Evolutionary conservation across 495 filamentous ascomycete species (phyloP).

Genomic region (Aspergillus asperescens): DNA sequence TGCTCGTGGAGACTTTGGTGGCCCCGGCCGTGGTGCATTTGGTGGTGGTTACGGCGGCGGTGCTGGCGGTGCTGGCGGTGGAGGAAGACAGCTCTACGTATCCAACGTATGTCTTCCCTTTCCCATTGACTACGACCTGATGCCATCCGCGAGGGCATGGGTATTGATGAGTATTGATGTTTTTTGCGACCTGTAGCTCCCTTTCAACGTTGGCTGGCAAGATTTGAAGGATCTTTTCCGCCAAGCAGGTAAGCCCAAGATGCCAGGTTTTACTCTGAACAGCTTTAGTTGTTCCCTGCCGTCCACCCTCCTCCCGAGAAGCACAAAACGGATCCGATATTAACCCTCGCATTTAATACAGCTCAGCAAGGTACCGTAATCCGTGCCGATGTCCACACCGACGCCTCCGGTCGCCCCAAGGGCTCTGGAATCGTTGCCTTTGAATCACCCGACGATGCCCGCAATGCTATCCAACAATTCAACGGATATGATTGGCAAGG

Average conservation of each 20-base stretch:
- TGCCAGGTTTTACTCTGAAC: neutral
- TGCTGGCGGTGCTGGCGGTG: slow-evolving; percentile 47
- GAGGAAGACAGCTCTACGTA: slow-evolving; percentile 88
- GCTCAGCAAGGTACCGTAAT: slow-evolving; percentile 75
- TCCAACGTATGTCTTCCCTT: slow-evolving; percentile 80
- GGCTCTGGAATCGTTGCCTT: slow-evolving; percentile 97
- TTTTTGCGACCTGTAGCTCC: slow-evolving; percentile 61
- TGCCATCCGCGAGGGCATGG: neutral
- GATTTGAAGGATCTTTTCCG: slow-evolving; percentile 98
- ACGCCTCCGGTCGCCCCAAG: slow-evolving; percentile 86
- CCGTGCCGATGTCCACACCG: slow-evolving; percentile 91
- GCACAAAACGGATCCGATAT: slow-evolving; percentile 10
- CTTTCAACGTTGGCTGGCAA: slow-evolving; percentile 97
- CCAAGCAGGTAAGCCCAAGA: slow-evolving; percentile 75
- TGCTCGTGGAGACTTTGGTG: slow-evolving; percentile 61
- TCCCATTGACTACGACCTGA: slow-evolving; percentile 10
- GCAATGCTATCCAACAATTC: slow-evolving; percentile 92
- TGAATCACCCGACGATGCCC: slow-evolving; percentile 88
- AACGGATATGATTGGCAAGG: slow-evolving; percentile 99
- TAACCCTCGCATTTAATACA: slow-evolving; percentile 39
- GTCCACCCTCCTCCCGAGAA: slow-evolving; percentile 13
- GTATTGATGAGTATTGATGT: slow-evolving; percentile 13
- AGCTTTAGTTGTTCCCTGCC: slow-evolving; percentile 3
- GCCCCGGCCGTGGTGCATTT: slow-evolving; percentile 40
- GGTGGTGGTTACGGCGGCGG: slow-evolving; percentile 41